Evolutionary conservation across 257 asterid genomes (phyloP).

Genomic region (Lavandula angustifolia): DNA sequence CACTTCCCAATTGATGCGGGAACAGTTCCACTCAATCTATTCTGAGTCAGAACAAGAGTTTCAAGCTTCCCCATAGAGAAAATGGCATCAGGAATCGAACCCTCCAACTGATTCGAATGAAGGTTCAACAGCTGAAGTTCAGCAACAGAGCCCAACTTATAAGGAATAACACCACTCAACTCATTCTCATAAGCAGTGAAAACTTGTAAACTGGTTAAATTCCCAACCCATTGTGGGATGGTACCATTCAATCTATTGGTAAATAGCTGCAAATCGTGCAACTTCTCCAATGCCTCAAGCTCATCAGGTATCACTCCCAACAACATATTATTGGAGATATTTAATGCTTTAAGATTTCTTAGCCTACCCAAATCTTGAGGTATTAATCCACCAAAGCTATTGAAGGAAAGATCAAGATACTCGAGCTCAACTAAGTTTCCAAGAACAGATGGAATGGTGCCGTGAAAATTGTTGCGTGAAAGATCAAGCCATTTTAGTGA

Average conservation of each 20-base stretch:
- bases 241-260: constrained; percentile 75
- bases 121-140: constrained; percentile 71
- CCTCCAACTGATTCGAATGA: constrained; percentile 80
- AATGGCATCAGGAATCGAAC: constrained; percentile 75
- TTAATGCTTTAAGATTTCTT: constrained; percentile 52
- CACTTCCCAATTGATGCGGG: constrained; percentile 71
- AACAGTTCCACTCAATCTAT: constrained; percentile 58
- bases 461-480: constrained; percentile 75
- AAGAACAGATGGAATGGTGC: constrained; percentile 61
- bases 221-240: constrained; percentile 78
- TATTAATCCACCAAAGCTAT: constrained; percentile 61
- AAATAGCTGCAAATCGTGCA: constrained; percentile 71
- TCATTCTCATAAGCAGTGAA: constrained; percentile 87
- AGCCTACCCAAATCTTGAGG: constrained; percentile 70
- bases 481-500: constrained; percentile 82
- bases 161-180: constrained; percentile 67
- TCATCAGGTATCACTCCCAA: constrained; percentile 62
- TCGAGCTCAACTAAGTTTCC: constrained; percentile 68
- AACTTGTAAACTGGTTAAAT: constrained; percentile 57
- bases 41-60: constrained; percentile 79
- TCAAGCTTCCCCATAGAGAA: constrained; percentile 68
- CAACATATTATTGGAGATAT: constrained; percentile 59
- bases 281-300: constrained; percentile 51
- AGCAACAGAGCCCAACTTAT: constrained; percentile 58
- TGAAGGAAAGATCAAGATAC: constrained; percentile 88